Evolutionary conservation across 163 green algal genomes (phyloP).

Genomic region (Chloromonas sp.): DNA sequence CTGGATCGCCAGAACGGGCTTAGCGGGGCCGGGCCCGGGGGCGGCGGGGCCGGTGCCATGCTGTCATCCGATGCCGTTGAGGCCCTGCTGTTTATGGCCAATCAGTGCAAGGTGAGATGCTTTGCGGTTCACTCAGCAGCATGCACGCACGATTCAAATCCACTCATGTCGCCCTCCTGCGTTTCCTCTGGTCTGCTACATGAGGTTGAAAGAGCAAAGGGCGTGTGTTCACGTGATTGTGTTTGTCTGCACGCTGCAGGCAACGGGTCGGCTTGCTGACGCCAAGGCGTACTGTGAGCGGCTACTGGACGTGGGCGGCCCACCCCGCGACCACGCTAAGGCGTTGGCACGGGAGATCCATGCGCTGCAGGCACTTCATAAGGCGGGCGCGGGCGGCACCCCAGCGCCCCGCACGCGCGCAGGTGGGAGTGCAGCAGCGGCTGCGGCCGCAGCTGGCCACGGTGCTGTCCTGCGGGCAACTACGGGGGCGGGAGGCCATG

Average conservation of each 20-base stretch:
- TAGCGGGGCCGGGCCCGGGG: not conserved
- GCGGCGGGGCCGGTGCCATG: slow-evolving; percentile 1
- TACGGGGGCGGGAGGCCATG: too few relatives aligned
- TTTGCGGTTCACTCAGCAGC: not conserved
- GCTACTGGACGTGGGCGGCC: slow-evolving; percentile 71
- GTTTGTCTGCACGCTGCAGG: slow-evolving; percentile 27
- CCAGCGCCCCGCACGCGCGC: too few relatives aligned
- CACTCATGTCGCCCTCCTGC: not conserved
- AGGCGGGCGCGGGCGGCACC: not conserved
- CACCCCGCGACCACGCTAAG: slow-evolving; percentile 66
- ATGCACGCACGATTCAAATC: not conserved
- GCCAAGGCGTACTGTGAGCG: slow-evolving; percentile 57
- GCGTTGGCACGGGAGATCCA: slow-evolving; percentile 59
- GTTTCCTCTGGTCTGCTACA: not conserved
- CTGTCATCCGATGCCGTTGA: slow-evolving; percentile 56
- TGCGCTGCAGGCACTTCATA: not conserved
- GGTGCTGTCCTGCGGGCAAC: too few relatives aligned
- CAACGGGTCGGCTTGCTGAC: slow-evolving; percentile 39
- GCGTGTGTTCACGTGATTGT: not conserved
- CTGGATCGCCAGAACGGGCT: slow-evolving; percentile 45
- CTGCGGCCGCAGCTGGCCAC: too few relatives aligned
- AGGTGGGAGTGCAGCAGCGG: too few relatives aligned
- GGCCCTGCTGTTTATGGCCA: slow-evolving; percentile 77
- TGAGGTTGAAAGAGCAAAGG: not conserved
- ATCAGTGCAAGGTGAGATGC: not conserved